A percentile compares a stretch with the other conserved stretches of the same genome.
Evolutionary conservation across 441 rosid genomes (phyloP).

Genomic region (Bruguiera hainesii): DNA sequence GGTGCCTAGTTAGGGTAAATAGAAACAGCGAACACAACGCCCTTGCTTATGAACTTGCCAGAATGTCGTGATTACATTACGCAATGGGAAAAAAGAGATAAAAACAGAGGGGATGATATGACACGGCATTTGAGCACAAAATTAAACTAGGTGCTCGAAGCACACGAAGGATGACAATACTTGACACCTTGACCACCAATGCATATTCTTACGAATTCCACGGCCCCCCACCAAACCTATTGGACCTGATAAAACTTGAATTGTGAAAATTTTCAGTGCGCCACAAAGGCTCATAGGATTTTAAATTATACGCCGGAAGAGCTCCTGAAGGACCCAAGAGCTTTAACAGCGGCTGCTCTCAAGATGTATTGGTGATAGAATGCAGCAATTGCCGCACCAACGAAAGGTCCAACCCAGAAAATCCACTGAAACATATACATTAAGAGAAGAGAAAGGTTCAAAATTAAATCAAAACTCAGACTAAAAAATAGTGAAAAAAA

Average conservation of each 20-base stretch:
- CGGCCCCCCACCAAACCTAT: too few relatives aligned
- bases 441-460: not conserved
- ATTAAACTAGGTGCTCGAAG: not conserved
- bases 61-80: not conserved
- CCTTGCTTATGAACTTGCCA: too few relatives aligned
- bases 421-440: constrained; percentile 15
- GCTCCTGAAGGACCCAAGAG: constrained; percentile 22
- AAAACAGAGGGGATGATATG: not conserved
- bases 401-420: constrained; percentile 23
- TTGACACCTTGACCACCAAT: not conserved
- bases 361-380: constrained; percentile 17
- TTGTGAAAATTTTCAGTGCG: too few relatives aligned
- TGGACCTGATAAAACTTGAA: too few relatives aligned
- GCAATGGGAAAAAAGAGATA: not conserved
- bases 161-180: not conserved
- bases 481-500: not conserved
- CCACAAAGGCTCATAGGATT: too few relatives aligned
- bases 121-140: not conserved
- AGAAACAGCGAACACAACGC: too few relatives aligned
- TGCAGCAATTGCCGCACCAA: constrained; percentile 19
- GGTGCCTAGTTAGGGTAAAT: too few relatives aligned
- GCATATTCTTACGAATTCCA: not conserved
- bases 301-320: constrained; percentile 9
- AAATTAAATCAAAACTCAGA: not conserved
- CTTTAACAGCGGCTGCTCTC: constrained; percentile 19